phyloP scores from a whole-genome alignment of 805 yeast genomes.

The Candida sithepensis region DNA sequence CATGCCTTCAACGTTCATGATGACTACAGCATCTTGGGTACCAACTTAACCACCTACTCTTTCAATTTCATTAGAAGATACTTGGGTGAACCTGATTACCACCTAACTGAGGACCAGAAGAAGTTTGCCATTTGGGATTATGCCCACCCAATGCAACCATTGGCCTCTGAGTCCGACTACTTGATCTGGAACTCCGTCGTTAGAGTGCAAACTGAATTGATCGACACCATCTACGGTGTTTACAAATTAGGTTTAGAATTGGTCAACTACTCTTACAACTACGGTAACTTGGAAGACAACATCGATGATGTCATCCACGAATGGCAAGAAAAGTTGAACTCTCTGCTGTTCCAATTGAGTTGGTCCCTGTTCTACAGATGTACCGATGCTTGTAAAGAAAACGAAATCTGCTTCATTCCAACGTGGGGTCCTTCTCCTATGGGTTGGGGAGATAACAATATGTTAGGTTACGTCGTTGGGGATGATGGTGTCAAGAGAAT shows the following conservation, averaged over 20 bases:
- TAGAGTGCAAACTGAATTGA: conserved; percentile 36
- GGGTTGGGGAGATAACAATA: conserved; percentile 35
- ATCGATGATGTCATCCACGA: conserved; percentile 15
- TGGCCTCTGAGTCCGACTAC: conserved; percentile 39
- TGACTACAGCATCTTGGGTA: conserved; percentile 16
- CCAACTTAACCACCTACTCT: conserved; percentile 39
- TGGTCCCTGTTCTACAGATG: conserved; percentile 46
- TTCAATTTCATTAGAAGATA: conserved; percentile 46
- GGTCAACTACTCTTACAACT: conserved; percentile 12
- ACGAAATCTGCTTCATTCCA: conserved; percentile 54
- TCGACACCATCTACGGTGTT: conserved; percentile 34
- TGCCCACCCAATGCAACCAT: conserved; percentile 37
- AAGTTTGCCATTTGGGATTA: conserved; percentile 43
- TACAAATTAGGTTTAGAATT: conserved; percentile 31
- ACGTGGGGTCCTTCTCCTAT: conserved; percentile 60
- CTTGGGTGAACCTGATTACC: conserved; percentile 19
- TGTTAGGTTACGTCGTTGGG: conserved; percentile 22
- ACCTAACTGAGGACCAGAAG: conserved; percentile 15
- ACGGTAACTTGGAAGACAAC: conserved; percentile 8
- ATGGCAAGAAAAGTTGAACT: conserved; percentile 4
- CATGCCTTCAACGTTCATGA: conserved; percentile 10
- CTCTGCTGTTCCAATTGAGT: conserved; percentile 29
- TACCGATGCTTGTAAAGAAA: conserved; percentile 37
- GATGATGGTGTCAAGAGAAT: conserved; percentile 25
- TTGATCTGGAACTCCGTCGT: conserved; percentile 48